Percentiles rank a stretch among this genome's conserved stretches.
Conservation (phyloP, 305 asterid genomes). For the Solanum hybrid region DNA sequence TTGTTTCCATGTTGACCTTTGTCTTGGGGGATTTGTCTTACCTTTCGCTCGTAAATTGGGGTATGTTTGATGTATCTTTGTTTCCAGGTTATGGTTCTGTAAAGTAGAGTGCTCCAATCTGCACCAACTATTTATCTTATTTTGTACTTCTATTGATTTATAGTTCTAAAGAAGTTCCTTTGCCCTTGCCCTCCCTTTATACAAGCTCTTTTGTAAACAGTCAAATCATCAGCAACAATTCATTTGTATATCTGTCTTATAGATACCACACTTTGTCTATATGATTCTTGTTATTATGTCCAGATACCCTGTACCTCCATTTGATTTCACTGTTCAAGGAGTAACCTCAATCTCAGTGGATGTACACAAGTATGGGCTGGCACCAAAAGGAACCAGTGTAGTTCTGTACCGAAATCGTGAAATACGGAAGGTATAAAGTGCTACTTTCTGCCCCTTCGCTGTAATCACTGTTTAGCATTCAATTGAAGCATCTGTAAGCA, state of each 20-base stretch:
- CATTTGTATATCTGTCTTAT: neutral
- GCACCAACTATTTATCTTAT: neutral
- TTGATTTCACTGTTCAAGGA: constrained; percentile 86
- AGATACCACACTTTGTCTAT: neutral
- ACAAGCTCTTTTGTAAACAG: neutral
- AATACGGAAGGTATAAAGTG: constrained; percentile 63
- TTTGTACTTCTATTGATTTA: neutral
- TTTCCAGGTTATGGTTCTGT: neutral
- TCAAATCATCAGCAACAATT: neutral
- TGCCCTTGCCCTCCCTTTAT: neutral
- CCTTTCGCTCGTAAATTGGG: constrained; percentile 99
- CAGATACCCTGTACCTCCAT: constrained; percentile 92
- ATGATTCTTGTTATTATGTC: constrained; percentile 7
- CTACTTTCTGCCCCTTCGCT: neutral
- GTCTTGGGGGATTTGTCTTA: constrained; percentile 96
- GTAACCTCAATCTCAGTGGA: constrained; percentile 93
- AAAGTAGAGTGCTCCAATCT: constrained; percentile 1
- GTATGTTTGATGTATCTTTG: constrained; percentile 32
- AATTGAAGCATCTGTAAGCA: neutral
- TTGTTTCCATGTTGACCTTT: constrained; percentile 94
- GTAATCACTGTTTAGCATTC: neutral
- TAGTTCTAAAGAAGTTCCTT: neutral
- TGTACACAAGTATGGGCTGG: constrained; percentile 98
- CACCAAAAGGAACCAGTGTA: constrained; percentile 97
- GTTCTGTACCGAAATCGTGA: constrained; percentile 79